phyloP scores from a whole-genome alignment of 768 basidiomycete genomes.

The Leucogyrophana mollusca region DNA sequence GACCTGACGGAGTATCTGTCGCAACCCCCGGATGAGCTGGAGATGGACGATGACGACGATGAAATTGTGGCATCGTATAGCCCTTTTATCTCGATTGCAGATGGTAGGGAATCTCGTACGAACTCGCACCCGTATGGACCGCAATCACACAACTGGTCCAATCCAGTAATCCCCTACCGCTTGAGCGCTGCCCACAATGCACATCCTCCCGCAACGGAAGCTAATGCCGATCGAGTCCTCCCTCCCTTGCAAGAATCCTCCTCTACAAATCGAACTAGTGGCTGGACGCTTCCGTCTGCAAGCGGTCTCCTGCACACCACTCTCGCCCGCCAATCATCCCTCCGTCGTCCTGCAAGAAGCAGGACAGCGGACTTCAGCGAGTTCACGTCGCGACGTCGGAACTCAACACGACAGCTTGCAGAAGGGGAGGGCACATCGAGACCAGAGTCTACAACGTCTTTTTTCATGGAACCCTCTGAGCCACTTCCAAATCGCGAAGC shows the following conservation, averaged over 20 bases:
- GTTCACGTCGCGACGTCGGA: conserved; percentile 65
- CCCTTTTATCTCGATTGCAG: conserved; percentile 34
- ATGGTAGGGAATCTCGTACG: conserved; percentile 47
- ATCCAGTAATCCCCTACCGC: conserved; percentile 23
- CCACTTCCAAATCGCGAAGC: no score
- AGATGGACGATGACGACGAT: conserved; percentile 68
- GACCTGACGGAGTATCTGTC: conserved; percentile 53
- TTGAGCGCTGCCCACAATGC: conserved; percentile 19
- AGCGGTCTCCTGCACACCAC: conserved; percentile 24
- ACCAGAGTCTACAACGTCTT: no score
- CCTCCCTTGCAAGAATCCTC: conserved; percentile 28
- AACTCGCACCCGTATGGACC: conserved; percentile 68
- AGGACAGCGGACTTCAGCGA: conserved; percentile 71
- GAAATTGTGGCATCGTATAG: conserved; percentile 49
- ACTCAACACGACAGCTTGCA: conserved; percentile 36
- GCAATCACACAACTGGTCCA: conserved; percentile 31
- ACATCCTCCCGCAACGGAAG: conserved; percentile 21
- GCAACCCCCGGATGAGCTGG: conserved; percentile 54
- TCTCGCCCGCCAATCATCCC: conserved; percentile 56
- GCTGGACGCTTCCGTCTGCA: conserved; percentile 24
- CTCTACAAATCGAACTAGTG: conserved; percentile 15
- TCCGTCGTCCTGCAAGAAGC: conserved; percentile 55
- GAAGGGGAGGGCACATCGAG: conserved; percentile 24
- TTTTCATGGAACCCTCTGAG: no score
- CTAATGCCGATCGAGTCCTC: conserved; percentile 20